Base-by-base conservation (phyloP, 1,139 yeast species). In the Meyerozyma smithsonii region DNA sequence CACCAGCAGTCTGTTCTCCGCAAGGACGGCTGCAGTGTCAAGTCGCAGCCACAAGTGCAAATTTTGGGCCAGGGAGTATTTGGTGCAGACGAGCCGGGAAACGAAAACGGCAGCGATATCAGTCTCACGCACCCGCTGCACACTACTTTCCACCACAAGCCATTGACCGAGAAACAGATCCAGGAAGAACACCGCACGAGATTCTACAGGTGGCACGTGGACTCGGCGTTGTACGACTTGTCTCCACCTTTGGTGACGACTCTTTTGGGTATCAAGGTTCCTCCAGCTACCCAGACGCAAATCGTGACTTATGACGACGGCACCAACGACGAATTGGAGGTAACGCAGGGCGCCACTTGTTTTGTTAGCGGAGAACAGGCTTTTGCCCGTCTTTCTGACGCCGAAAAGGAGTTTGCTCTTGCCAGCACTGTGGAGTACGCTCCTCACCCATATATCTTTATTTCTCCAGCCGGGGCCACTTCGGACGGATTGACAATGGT, bases 161-260 rank as follows among this genome's bases (percentile, higher is more conserved):
- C 81, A 1, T 72, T 87, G 46, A 67, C 80, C n/a, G 72, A 74
- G 21, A 74, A 75, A 24, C 79, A 84, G 46, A 77, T 84, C 51
- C 68, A 66, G 40, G 72, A 73, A 3, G 67, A 75, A 23, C 77
- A 81, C 41, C 74, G 74, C 59, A 87, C 96, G 1, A 73, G 94
- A 49, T 87, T 82, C 59, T 87, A 86, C 74, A 78, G 96, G 64
- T 87, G 96, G 96, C 96, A 87, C 63, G 85, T 87, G 50, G 96
- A 87, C 62, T 83, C 92, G 36, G 96, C 96, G 5, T 73, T 87
- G 38, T 87, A 87, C 54, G 95, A 79, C 26, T 72, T 86, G 51
- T 79, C 90, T 7, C 95, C 96, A 21, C 96, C 96, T 24, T 74
- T 83, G 49, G 86, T 83, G 36, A 87, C 96, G 3, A 86, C 95